phyloP scores from a whole-genome alignment of 495 filamentous ascomycete species.

The Jackrogersella minutella region DNA sequence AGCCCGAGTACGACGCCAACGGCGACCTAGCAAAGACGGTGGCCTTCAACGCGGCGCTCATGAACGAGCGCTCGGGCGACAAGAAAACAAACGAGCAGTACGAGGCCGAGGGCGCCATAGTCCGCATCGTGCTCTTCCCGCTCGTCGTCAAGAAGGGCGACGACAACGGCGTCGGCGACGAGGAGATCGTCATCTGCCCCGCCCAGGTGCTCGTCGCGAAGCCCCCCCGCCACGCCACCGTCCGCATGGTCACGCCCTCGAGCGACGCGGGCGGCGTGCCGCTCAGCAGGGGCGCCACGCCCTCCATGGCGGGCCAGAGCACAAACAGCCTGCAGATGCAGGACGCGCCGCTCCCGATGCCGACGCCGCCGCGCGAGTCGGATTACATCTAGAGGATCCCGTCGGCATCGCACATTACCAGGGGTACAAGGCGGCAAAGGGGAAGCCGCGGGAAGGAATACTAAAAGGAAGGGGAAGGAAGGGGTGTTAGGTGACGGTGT shows the following conservation, averaged over 20 bases:
- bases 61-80: conserved; percentile 88
- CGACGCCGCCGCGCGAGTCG: conserved; percentile 30
- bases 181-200: conserved; percentile 91
- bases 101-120: conserved; percentile 75
- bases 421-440: not conserved
- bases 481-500: not conserved
- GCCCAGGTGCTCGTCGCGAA: conserved; percentile 85
- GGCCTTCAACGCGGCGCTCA: conserved; percentile 84
- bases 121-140: conserved; percentile 92
- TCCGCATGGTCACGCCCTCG: conserved; percentile 43
- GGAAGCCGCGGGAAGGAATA: not conserved
- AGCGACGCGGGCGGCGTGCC: conserved; percentile 44
- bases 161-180: conserved; percentile 81
- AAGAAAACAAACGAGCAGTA: conserved; percentile 72
- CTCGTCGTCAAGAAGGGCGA: conserved; percentile 94
- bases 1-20: conserved; percentile 91
- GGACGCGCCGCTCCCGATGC: conserved; percentile 40
- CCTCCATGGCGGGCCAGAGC: conserved; percentile 26
- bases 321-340: conserved; percentile 38
- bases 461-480: conserved; percentile 1
- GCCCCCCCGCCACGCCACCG: conserved; percentile 26
- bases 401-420: not conserved
- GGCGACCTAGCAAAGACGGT: conserved; percentile 86
- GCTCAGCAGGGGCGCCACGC: conserved; percentile 39
- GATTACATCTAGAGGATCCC: conserved; percentile 33